These are phyloP conservation scores for Penicillium flavigenum DNA, from an alignment of 495 filamentous ascomycete species.

Conservation along the genomic window DNA sequence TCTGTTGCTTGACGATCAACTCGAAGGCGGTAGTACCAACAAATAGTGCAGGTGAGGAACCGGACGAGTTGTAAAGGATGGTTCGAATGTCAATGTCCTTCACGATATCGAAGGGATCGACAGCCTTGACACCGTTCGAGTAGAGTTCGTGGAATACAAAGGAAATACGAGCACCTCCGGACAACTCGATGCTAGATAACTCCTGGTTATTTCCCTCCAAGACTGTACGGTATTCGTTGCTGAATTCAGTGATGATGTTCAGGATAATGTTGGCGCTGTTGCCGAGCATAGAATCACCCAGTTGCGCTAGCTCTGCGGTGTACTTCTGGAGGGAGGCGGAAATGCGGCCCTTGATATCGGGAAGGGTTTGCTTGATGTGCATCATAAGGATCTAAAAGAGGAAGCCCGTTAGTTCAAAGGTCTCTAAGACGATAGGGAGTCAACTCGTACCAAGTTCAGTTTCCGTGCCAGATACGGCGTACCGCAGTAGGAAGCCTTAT, in stretches of 20 bases:
- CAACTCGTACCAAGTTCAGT: slow-evolving; percentile 72
- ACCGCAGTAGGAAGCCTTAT: slow-evolving; percentile 98
- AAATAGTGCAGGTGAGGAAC: slow-evolving; percentile 94
- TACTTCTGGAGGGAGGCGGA: slow-evolving; percentile 92
- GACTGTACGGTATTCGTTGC: slow-evolving; percentile 93
- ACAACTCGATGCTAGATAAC: slow-evolving; percentile 88
- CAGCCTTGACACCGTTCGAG: slow-evolving; percentile 95
- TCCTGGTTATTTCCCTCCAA: slow-evolving; percentile 96
- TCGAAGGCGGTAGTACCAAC: slow-evolving; percentile 98
- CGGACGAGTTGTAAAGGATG: slow-evolving; percentile 96
- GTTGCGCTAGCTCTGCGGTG: slow-evolving; percentile 68
- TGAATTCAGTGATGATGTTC: slow-evolving; percentile 98
- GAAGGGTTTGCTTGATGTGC: slow-evolving; percentile 99
- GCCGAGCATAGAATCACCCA: slow-evolving; percentile 94
- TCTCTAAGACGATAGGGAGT: not conserved
- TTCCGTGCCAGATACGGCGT: slow-evolving; percentile 96
- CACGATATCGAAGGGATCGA: slow-evolving; percentile 95
- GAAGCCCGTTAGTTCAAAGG: not conserved
- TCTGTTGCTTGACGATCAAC: slow-evolving; percentile 97
- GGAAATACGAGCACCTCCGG: slow-evolving; percentile 96
- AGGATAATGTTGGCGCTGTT: slow-evolving; percentile 95
- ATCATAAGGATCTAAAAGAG: slow-evolving; percentile 88
- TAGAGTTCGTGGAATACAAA: slow-evolving; percentile 99
- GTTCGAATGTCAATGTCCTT: slow-evolving; percentile 98
- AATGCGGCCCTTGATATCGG: slow-evolving; percentile 97